phyloP scores from a whole-genome alignment of 257 asterid genomes.

The Solanum corneliomulleri region DNA sequence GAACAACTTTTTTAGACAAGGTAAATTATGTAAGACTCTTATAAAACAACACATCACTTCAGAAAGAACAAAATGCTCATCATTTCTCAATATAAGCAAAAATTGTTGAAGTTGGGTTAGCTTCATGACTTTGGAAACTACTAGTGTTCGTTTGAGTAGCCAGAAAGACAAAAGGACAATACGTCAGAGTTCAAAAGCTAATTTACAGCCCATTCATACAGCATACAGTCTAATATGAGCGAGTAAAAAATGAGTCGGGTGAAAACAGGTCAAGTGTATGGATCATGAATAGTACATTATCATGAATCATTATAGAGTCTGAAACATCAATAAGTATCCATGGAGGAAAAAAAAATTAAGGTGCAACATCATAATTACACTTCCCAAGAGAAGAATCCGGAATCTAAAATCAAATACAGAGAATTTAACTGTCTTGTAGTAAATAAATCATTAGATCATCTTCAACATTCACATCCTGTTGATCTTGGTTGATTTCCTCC shows the following conservation, averaged over 20 bases:
- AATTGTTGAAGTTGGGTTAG: background rate
- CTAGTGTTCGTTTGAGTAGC: background rate
- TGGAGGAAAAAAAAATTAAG: background rate
- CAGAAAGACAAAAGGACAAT: background rate
- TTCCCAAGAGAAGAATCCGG: background rate
- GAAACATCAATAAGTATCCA: background rate
- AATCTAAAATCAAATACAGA: background rate
- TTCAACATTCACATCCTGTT: conserved; percentile 55
- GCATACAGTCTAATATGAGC: background rate
- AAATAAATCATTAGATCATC: background rate
- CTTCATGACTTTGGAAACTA: background rate
- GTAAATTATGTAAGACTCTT: background rate
- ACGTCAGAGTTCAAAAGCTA: background rate
- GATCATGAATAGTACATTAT: background rate
- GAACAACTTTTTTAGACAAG: background rate
- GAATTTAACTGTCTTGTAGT: background rate
- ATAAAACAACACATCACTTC: background rate
- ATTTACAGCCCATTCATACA: background rate
- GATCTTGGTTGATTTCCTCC: conserved; percentile 56
- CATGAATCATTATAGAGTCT: background rate
- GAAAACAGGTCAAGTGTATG: background rate
- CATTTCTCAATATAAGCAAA: background rate
- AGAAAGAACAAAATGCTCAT: background rate
- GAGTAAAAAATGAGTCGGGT: background rate
- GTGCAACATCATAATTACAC: background rate